Evolutionary conservation across 768 basidiomycete species (phyloP).

Genomic region (Tricholoma furcatifolium): DNA sequence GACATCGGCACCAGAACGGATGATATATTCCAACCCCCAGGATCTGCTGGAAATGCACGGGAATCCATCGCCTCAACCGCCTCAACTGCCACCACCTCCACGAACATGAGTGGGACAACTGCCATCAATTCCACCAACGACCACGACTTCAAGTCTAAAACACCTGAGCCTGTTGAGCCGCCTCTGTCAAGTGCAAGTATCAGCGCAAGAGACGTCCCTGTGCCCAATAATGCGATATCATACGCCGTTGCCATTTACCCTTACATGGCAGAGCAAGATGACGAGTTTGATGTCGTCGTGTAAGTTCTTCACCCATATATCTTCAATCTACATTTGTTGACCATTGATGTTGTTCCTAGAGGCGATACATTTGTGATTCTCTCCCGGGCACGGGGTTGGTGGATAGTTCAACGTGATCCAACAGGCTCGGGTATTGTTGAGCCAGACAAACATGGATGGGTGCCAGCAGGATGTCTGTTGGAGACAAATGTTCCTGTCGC

Average conservation of each 20-base stretch:
- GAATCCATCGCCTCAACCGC: conserved; percentile 29
- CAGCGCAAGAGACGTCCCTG: conserved; percentile 40
- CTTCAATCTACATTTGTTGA: conserved; percentile 9
- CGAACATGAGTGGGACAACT: conserved; percentile 25
- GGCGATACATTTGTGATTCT: conserved; percentile 94
- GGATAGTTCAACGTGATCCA: conserved; percentile 96
- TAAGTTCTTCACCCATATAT: conserved; percentile 42
- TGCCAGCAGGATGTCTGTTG: conserved; percentile 94
- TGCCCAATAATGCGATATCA: conserved; percentile 60
- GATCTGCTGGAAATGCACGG: conserved; percentile 26
- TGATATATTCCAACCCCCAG: conserved; percentile 36
- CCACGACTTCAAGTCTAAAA: conserved; percentile 25
- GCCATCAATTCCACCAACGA: conserved; percentile 25
- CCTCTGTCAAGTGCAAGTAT: conserved; percentile 19
- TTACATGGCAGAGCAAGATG: conserved; percentile 97
- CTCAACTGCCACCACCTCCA: conserved; percentile 15
- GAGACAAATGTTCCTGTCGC: conserved; percentile 92
- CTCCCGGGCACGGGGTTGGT: conserved; percentile 97
- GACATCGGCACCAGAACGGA: conserved; percentile 36
- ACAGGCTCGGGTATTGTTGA: conserved; percentile 79
- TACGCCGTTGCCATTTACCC: conserved; percentile 99
- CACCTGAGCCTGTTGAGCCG: conserved; percentile 16
- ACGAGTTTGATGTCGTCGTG: conserved; percentile 98
- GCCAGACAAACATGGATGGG: conserved; percentile 92
- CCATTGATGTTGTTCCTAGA: conserved; percentile 37